Base-by-base conservation (phyloP, 1,284 basidiomycete species). In the Meira nashicola region DNA sequence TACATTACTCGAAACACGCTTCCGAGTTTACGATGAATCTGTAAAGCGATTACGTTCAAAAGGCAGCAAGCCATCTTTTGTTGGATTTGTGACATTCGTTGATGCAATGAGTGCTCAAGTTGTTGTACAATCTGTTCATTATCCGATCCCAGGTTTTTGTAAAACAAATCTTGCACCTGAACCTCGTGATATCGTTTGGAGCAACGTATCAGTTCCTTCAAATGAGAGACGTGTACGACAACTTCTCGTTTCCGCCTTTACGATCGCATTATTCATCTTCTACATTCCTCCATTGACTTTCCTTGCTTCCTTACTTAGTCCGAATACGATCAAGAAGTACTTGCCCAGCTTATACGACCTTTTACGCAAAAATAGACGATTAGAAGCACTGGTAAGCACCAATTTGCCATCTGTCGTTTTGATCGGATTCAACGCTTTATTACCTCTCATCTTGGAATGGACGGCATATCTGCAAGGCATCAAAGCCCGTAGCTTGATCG, bases 11-110 rank as follows among this genome's bases (percentile, higher is more conserved):
- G 58, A 60, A 39, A 44, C 40, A 5, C 23, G 50, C 5, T 53
- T 53, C 28, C 37, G 39, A 21, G 14, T 53, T 2, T 28, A 33
- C 10, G 74, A 77, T 50, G 59, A 56, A 10, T 67, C 65, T 0
- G 74, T 73, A 2, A 57, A 61, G 84, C 83, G 71, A 84, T 84
- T 70, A 80, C 89, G 53, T 80, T 83, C 54, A 79, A 80, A 11
- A 86, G 87, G 7, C 87, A 85, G 69, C 93, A 90, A 77, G 86
- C 84, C 64, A 83, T 90, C 1, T 89, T 89, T 0, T 86, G 85
- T 86, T 8, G 94, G 92, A 0, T 98, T 96, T 75, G 90, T 97
- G n/a, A 97, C 94, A 0, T 96, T 98, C 70, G 89, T 94, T 78
- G 89, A 90, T 73, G 92, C 93, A 83, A 89, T 89, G 1, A 87